These are phyloP conservation scores for Brassica rapa DNA, from an alignment of 345 rosid genomes.

Conservation along the genomic window DNA sequence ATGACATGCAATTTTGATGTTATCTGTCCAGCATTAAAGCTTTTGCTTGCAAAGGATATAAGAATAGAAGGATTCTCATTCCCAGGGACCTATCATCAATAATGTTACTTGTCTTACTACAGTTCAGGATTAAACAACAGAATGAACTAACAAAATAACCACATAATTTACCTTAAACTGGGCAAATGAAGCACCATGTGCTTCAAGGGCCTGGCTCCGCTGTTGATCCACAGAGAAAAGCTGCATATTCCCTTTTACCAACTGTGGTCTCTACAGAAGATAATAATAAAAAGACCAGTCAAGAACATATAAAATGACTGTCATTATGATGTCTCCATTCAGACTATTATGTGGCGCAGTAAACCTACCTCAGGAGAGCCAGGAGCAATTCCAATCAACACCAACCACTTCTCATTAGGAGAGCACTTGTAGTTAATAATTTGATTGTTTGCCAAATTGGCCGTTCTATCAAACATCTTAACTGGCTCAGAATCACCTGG, in stretches of 20 bases:
- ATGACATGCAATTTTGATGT: conserved; percentile 93
- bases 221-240: conserved; percentile 96
- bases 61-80: conserved; percentile 91
- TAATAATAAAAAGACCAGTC: conserved; percentile 32
- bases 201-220: conserved; percentile 99
- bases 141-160: conserved; percentile 5
- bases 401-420: conserved; percentile 96
- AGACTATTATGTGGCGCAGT: conserved; percentile 3
- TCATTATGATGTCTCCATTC: conserved; percentile 11
- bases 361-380: conserved; percentile 91
- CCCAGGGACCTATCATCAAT: conserved; percentile 68
- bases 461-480: conserved; percentile 97
- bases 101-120: conserved; percentile 18
- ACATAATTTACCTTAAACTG: conserved; percentile 64
- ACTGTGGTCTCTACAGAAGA: conserved; percentile 72
- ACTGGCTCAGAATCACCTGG: conserved; percentile 96
- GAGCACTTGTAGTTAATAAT: conserved; percentile 95
- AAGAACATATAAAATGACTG: conserved; percentile 1
- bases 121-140: conserved; percentile 18
- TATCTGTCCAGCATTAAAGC: conserved; percentile 88
- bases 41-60: conserved; percentile 90
- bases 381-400: conserved; percentile 97
- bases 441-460: conserved; percentile 93
- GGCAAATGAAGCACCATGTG: conserved; percentile 99
- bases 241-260: conserved; percentile 96